Conservation (phyloP, 352 stramenopile species). For the Saprolegnia parasitica region DNA sequence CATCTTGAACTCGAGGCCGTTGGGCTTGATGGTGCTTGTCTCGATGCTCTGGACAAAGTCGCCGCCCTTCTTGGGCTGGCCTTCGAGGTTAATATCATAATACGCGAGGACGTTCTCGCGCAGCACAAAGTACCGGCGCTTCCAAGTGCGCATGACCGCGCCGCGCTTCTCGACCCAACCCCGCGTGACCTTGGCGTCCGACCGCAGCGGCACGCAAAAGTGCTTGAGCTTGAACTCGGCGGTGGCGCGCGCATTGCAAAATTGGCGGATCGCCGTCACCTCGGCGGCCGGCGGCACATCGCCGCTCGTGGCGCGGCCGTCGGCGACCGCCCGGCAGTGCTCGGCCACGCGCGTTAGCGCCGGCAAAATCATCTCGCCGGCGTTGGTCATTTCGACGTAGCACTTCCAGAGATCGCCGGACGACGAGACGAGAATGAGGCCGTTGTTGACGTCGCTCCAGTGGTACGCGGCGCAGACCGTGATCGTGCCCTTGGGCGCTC, state of each 20-base stretch:
- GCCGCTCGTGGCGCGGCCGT: not conserved
- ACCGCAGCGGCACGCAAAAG: slow-evolving; percentile 13
- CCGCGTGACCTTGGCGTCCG: slow-evolving; percentile 1
- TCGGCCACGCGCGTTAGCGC: slow-evolving; percentile 15
- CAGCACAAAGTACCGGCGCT: slow-evolving; percentile 76
- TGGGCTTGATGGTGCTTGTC: slow-evolving; percentile 14
- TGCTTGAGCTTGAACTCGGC: slow-evolving; percentile 27
- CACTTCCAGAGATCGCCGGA: slow-evolving; percentile 26
- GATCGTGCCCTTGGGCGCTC: slow-evolving; percentile 19
- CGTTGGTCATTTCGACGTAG: slow-evolving; percentile 28
- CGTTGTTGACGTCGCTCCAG: slow-evolving; percentile 25
- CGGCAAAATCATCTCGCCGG: slow-evolving; percentile 20
- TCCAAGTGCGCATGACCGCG: slow-evolving; percentile 69
- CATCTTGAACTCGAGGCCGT: slow-evolving; percentile 29
- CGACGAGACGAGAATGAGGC: slow-evolving; percentile 19
- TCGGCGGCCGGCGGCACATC: slow-evolving; percentile 6
- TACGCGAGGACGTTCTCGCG: slow-evolving; percentile 36
- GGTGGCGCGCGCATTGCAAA: slow-evolving; percentile 9
- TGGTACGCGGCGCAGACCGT: slow-evolving; percentile 12
- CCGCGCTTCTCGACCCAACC: slow-evolving; percentile 67
- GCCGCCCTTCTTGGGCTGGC: slow-evolving; percentile 26
- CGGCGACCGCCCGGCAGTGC: slow-evolving; percentile 18
- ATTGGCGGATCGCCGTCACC: slow-evolving; percentile 16
- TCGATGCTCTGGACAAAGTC: slow-evolving; percentile 23
- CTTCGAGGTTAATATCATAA: slow-evolving; percentile 29